Base-by-base conservation (phyloP, 148 eudicot species). In the Hydrangea macrophylla region DNA sequence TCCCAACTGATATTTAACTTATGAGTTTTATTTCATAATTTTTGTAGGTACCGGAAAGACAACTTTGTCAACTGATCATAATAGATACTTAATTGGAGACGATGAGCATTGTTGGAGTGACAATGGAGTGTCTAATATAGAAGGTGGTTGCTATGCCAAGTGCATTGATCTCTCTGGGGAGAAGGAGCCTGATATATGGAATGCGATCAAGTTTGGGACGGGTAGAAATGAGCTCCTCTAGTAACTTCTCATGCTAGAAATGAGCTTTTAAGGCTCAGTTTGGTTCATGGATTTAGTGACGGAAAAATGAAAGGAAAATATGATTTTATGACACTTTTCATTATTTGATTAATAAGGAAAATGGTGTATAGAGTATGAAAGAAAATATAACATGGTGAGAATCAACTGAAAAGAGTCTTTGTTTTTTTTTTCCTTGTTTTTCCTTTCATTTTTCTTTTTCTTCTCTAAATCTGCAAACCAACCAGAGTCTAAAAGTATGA, bases 81-180 rank as follows among this genome's bases (percentile, higher is more conserved):
- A 86, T 60, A 73, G 96, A 31, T 79, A 76, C 65, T 64, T 89
- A 31, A 89, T 89, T 55, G 96, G 96, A 58, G 96, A 89, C 31
- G 96, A 89, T 28, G 96, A 89, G 69, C 96, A 89, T 35, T 86
- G 92, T 25, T 89, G 96, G 96, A 76, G 84, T 57, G 85, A 83
- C 7, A 79, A 72, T 48, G 96, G 96, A 42, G 96, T 89, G 23
- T 86, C 96, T 0, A 89, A 89, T 25, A 89, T 89, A 9, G 96
- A 89, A 78, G 96, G 96, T 27, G 96, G 96, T 67, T 89, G 96
- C 71, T 89, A 89, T 76, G 96, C 96, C 60, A 89, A 89, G 87
- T 86, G 91, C 68, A 86, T 89, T 27, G 96, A 86, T 81, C 89
- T 89, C 7, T 77, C 89, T 0, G 51, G 71, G 62, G 96, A 84